A percentile compares a stretch with the other conserved stretches of the same genome.
Conservation (phyloP, 2,329 filamentous ascomycete genomes). For the Nemania sp. region DNA sequence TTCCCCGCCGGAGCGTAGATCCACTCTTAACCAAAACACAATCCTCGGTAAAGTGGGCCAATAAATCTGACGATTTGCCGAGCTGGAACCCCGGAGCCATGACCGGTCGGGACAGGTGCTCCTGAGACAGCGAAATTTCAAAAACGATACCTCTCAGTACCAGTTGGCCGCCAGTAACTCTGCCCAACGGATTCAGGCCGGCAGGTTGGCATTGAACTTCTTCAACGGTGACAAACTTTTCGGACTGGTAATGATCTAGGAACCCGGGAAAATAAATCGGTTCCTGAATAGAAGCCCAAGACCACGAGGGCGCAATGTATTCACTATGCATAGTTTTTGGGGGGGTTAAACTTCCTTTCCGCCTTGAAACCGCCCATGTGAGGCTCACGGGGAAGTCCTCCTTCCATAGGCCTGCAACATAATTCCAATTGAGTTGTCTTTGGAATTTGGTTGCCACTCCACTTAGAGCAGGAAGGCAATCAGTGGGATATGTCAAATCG, state of each 20-base stretch:
- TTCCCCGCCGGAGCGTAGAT: neutral
- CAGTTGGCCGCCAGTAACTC: neutral
- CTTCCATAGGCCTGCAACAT: constrained; percentile 4
- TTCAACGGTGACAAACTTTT: neutral
- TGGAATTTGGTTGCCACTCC: constrained; percentile 10
- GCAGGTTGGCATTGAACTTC: neutral
- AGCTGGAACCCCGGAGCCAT: neutral
- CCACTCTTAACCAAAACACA: neutral
- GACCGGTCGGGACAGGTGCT: neutral
- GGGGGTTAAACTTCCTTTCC: neutral
- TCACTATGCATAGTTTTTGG: neutral
- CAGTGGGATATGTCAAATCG: neutral
- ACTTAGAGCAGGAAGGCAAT: constrained; percentile 4
- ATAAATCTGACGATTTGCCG: neutral
- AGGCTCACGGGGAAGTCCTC: constrained; percentile 3
- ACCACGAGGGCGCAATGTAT: constrained; percentile 9
- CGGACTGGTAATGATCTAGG: neutral
- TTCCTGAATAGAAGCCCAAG: constrained; percentile 5
- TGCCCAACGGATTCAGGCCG: neutral
- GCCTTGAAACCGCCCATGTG: constrained; percentile 5
- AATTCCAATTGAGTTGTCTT: constrained; percentile 9
- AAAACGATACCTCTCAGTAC: neutral
- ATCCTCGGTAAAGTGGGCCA: neutral
- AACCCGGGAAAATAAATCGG: constrained; percentile 3
- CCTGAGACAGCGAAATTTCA: neutral